Evolutionary conservation across 1,284 basidiomycete genomes (phyloP).

Genomic region (Ustilago curta): DNA sequence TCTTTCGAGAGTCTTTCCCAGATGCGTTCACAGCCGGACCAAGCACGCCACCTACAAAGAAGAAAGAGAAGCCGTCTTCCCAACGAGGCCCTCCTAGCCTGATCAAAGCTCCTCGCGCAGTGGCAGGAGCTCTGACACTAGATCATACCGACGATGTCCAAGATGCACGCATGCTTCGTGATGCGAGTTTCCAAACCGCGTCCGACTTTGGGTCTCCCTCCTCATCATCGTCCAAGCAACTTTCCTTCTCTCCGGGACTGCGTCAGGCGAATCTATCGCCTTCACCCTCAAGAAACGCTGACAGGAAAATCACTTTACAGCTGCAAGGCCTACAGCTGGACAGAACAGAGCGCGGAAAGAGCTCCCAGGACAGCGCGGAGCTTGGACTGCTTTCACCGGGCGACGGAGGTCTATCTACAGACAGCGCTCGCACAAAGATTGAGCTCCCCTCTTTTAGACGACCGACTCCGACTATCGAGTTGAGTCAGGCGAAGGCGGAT

Average conservation of each 20-base stretch:
- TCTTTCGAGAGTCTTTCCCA: constrained; percentile 56
- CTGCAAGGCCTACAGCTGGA: constrained; percentile 16
- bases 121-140: constrained; percentile 24
- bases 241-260: constrained; percentile 19
- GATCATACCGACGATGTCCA: constrained; percentile 23
- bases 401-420: constrained; percentile 3
- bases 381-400: constrained; percentile 11
- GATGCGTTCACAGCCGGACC: constrained; percentile 8
- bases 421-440: constrained; percentile 14
- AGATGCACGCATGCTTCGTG: constrained; percentile 7
- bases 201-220: constrained; percentile 30
- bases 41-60: constrained; percentile 4
- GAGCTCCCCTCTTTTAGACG: constrained; percentile 22
- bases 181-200: constrained; percentile 26
- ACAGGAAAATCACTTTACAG: background rate
- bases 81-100: constrained; percentile 16
- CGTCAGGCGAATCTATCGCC: background rate
- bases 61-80: constrained; percentile 18
- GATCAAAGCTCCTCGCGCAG: constrained; percentile 31
- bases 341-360: background rate
- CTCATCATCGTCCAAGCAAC: constrained; percentile 22
- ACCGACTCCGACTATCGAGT: constrained; percentile 38
- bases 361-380: background rate
- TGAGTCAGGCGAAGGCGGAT: constrained; percentile 38
- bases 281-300: background rate